Evolutionary conservation across 306 rosid genomes (phyloP).

Genomic region (Lithocarpus polystachyus): DNA sequence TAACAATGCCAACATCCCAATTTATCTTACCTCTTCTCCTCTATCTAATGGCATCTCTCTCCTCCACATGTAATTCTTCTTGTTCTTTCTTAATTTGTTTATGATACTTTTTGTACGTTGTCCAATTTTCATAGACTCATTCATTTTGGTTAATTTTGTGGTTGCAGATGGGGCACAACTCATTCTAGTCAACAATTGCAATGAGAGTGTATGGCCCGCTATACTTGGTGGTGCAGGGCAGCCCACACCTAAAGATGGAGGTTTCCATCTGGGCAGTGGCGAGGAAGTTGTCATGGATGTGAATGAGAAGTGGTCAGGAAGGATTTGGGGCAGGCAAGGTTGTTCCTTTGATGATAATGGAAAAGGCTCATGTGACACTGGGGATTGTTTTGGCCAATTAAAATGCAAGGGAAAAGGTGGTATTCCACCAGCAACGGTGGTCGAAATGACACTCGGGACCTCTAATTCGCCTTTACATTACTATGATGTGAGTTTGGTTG

Average conservation of each 20-base stretch:
- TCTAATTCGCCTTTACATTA: slow-evolving; percentile 79
- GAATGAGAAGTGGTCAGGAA: slow-evolving; percentile 84
- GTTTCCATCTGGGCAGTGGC: slow-evolving; percentile 77
- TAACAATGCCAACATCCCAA: slow-evolving; percentile 44
- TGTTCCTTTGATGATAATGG: slow-evolving; percentile 63
- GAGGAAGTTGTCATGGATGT: slow-evolving; percentile 64
- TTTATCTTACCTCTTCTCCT: slow-evolving; percentile 30
- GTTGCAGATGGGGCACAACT: slow-evolving; percentile 81
- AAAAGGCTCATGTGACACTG: slow-evolving; percentile 65
- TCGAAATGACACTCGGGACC: slow-evolving; percentile 93
- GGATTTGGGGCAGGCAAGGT: slow-evolving; percentile 96
- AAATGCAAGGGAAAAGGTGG: slow-evolving; percentile 67
- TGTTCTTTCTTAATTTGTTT: neutral
- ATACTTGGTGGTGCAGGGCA: slow-evolving; percentile 80
- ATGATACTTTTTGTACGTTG: slow-evolving; percentile 2
- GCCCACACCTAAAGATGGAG: slow-evolving; percentile 71
- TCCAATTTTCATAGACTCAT: neutral
- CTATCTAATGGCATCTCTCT: slow-evolving; percentile 26
- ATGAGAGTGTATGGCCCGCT: slow-evolving; percentile 91
- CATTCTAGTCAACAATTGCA: slow-evolving; percentile 82
- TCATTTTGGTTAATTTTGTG: neutral
- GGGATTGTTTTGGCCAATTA: slow-evolving; percentile 69
- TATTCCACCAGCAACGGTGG: slow-evolving; percentile 85
- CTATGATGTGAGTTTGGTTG: slow-evolving; percentile 90
- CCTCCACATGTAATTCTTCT: slow-evolving; percentile 42